Evolutionary conservation across 805 yeast genomes (phyloP), one percentile per base, ranked within the genome.

Genomic region (Candida chilensis): DNA sequence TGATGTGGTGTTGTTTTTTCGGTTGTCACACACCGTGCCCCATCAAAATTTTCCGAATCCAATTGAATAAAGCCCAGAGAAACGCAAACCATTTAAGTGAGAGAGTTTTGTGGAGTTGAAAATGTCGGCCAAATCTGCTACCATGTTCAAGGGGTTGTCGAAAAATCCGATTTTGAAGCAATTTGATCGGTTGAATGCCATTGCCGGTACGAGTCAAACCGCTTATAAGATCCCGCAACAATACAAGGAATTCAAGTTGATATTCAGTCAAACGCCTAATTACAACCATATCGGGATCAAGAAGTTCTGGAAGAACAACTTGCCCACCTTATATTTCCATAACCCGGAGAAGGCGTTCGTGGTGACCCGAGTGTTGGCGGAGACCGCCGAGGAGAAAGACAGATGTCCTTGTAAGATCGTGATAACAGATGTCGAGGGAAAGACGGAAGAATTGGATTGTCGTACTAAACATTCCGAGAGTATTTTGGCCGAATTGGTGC

Each of bases 261-360:
- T 71, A 16, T 65, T 80, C 47, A 74, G 74, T 40, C 57, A 49
- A 30, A 53, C 52, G 28, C 59, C 59, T 37, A 54, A 61, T 18
- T 50, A 62, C 38, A 80, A 83, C 2, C 76, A 78, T 42, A 63
- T 68, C 57, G 88, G 88, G 2, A 71, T 82, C 33, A 73, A 78
- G 43, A 69, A 71, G 40, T 84, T 87, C 54, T 83, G 94, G 92
- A 73, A 71, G 42, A 57, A 64, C 30, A 70, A 74, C 54, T 60
- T 87, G 34, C 94, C 92, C 16, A 74, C 87, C 5, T 64, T 87
- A 38, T 78, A 74, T 49, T 87, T 82, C 52, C 88, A 85, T 58
- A 87, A 87, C 52, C 88, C 90, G n/a, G 57, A 60, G 27, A 46
- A 82, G 17, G 67, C 73, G 16, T 74, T 85, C 33, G 63, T 67